phyloP scores from a whole-genome alignment of 768 basidiomycete genomes.

The Russula sp. region DNA sequence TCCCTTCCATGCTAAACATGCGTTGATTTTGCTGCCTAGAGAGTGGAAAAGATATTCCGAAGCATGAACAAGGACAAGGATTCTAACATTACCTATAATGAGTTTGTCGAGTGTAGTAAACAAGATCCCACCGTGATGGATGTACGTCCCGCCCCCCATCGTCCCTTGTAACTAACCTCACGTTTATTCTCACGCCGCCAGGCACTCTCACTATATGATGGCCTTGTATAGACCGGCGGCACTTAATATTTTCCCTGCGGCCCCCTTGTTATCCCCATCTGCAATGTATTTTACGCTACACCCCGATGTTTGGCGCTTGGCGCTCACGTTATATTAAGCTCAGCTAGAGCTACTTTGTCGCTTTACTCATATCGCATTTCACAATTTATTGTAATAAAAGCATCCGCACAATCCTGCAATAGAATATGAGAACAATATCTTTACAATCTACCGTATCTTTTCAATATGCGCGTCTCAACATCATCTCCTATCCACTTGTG shows the following conservation, averaged over 20 bases:
- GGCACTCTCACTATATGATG: slow-evolving; percentile 95
- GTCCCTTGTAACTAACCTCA: slow-evolving; percentile 5
- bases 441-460: slow-evolving; percentile 66
- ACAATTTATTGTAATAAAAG: slow-evolving; percentile 16
- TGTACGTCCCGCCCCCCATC: slow-evolving; percentile 44
- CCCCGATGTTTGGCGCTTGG: slow-evolving; percentile 9
- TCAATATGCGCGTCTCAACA: slow-evolving; percentile 73
- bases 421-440: slow-evolving; percentile 24
- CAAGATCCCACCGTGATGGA: slow-evolving; percentile 99
- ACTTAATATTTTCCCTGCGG: background rate
- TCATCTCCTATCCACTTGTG: slow-evolving; percentile 83
- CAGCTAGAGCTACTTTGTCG: background rate
- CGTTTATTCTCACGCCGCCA: slow-evolving; percentile 37
- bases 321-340: slow-evolving; percentile 9
- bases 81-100: slow-evolving; percentile 88
- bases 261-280: slow-evolving; percentile 9
- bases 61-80: slow-evolving; percentile 98
- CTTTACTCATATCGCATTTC: slow-evolving; percentile 1
- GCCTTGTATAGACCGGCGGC: slow-evolving; percentile 59
- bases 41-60: slow-evolving; percentile 97
- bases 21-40: slow-evolving; percentile 46
- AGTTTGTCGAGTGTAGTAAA: slow-evolving; percentile 98
- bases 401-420: background rate
- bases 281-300: slow-evolving; percentile 9
- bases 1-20: background rate